These are phyloP conservation scores for Pinus albicaulis DNA, from an alignment of 75 land plant genomes.

Conservation along the genomic window DNA sequence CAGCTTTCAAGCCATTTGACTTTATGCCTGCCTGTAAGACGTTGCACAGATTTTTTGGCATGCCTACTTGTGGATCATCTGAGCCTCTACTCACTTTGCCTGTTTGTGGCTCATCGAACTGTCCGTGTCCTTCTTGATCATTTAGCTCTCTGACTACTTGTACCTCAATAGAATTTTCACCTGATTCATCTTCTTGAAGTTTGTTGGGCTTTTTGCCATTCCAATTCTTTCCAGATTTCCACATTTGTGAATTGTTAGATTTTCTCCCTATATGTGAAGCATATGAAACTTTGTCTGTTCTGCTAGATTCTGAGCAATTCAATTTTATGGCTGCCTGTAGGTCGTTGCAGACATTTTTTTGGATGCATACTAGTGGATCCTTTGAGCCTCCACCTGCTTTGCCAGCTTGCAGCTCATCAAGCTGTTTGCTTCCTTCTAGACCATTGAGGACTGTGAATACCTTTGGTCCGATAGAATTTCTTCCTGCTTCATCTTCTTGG, in stretches of 20 bases:
- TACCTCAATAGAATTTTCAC: neutral
- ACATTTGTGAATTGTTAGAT: neutral
- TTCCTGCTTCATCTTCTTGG: no score
- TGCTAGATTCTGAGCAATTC: neutral
- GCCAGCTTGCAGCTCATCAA: neutral
- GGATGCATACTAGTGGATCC: neutral
- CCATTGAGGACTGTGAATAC: neutral
- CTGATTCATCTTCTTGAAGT: neutral
- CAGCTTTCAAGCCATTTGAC: no score
- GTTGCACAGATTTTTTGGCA: neutral
- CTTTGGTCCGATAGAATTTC: neutral
- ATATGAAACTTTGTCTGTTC: neutral
- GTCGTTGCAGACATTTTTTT: neutral
- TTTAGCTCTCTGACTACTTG: neutral
- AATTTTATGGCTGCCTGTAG: neutral
- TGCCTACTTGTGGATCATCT: slow-evolving; percentile 1
- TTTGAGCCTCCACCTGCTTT: neutral
- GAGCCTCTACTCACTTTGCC: neutral
- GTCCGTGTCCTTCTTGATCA: neutral
- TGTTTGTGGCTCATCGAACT: slow-evolving; percentile 1
- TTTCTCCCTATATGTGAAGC: neutral
- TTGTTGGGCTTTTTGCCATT: neutral
- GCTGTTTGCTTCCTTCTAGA: neutral
- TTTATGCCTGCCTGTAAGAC: no score
- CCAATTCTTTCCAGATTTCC: no score